Base-by-base conservation (phyloP, 73 alveolate species). In the Paramecium caudatum region DNA sequence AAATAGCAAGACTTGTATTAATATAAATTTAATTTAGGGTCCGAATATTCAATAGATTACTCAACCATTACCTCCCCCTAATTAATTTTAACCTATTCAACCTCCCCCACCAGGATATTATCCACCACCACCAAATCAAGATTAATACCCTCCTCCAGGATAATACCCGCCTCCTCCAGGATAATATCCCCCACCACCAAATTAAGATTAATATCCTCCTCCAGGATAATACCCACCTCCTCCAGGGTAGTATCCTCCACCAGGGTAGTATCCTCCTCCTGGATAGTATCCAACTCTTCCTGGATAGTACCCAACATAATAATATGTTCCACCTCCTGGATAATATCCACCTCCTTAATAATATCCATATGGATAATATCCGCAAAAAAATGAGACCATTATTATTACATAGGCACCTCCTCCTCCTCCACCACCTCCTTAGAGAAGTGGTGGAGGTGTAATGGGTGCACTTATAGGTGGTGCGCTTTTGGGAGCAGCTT, bases 401-500 rank as follows among this genome's bases (percentile, higher is more conserved):
- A 37, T 74, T 13, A 43, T 34, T 15, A 39, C n/a, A 13, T 9
- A 27, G 1, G 62, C 88, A 6, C 39, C 65, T 8, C 25, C 68
- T 7, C 68, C 62, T 12, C n/a, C n/a, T n/a, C n/a, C n/a, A n/a
- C 70, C 63, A 12, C 16, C 36, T 41, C 36, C 16, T 1, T 13
- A 41, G 17, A 68, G 43, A 2, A 39, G 88, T 45, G 88, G 88
- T 15, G 88, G 33, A 9, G 88, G 30, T 13, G 83, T 74, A 7
- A 68, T 68, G 17, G 88, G 88, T 5, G 88, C 88, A 3, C 0
- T 74, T 13, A 16, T 74, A 4, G 88, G 88, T 15, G 88, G 88
- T 0, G 88, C 88, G 1, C 15, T 74, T 13, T 12, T 74, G 17
- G 88, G 88, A 36, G 88, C 88, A 36, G 88, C 88, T 19, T 74